Evolutionary conservation across 2,329 filamentous ascomycete species (phyloP).

Genomic region (Emergomyces orientalis): DNA sequence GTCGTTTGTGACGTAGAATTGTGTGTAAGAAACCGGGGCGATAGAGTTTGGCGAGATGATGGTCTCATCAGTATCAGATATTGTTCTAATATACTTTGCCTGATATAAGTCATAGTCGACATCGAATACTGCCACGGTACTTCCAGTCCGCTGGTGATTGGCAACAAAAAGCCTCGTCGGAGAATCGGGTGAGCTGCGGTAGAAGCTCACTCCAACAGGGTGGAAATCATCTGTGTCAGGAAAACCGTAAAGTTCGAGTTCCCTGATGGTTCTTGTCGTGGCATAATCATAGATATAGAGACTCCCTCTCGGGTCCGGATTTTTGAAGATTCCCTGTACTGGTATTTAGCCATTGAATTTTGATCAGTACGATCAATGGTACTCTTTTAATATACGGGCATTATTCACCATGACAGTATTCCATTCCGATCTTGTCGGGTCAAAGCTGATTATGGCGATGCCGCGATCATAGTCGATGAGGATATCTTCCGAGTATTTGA

Average conservation of each 20-base stretch:
- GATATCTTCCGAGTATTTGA: slow-evolving; percentile 14
- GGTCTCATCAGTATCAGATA: slow-evolving; percentile 13
- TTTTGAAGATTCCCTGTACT: background rate
- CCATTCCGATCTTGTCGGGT: slow-evolving; percentile 13
- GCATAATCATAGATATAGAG: slow-evolving; percentile 16
- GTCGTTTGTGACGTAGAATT: slow-evolving; percentile 17
- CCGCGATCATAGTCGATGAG: slow-evolving; percentile 14
- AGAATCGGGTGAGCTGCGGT: slow-evolving; percentile 9
- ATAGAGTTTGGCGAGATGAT: slow-evolving; percentile 16
- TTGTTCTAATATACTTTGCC: slow-evolving; percentile 13
- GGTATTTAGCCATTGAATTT: background rate
- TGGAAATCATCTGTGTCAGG: slow-evolving; percentile 10
- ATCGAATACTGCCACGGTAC: slow-evolving; percentile 15
- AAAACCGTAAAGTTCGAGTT: slow-evolving; percentile 12
- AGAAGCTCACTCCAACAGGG: slow-evolving; percentile 15
- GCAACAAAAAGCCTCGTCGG: slow-evolving; percentile 14
- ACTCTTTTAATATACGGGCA: background rate
- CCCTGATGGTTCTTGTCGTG: slow-evolving; percentile 8
- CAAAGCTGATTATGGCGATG: slow-evolving; percentile 15
- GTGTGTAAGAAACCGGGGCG: slow-evolving; percentile 14
- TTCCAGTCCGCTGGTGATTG: slow-evolving; percentile 12
- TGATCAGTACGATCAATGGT: background rate
- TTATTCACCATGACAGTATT: slow-evolving; percentile 13
- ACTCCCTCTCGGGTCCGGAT: slow-evolving; percentile 11
- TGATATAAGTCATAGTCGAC: slow-evolving; percentile 14